Conservation (phyloP, 2,329 filamentous ascomycete genomes). For the Aureobasidium zeae region DNA sequence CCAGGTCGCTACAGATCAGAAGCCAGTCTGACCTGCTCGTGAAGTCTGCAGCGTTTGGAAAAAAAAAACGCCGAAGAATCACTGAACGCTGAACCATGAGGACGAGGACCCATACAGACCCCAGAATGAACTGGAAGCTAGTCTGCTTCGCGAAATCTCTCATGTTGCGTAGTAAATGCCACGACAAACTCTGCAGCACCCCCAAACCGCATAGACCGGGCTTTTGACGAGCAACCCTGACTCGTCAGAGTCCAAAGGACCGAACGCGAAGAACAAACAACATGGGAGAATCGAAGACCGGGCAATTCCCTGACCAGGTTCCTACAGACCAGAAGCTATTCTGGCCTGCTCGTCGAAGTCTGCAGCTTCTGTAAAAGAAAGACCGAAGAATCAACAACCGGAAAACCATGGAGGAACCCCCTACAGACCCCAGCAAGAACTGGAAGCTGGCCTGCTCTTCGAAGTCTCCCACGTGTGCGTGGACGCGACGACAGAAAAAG, state of each 20-base stretch:
- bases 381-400: background rate
- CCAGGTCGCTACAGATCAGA: too few species aligned
- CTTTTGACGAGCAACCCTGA: too few species aligned
- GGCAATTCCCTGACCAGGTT: background rate
- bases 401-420: background rate
- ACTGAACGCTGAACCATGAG: too few species aligned
- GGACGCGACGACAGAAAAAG: background rate
- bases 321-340: slow-evolving; percentile 2
- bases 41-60: too few species aligned
- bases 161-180: too few species aligned
- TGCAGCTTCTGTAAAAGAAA: background rate
- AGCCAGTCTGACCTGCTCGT: too few species aligned
- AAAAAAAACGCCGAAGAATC: too few species aligned
- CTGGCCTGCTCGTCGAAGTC: background rate
- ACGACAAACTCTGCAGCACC: too few species aligned
- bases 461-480: background rate
- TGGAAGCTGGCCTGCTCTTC: slow-evolving; percentile 5
- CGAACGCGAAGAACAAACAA: background rate
- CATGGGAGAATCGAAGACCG: background rate
- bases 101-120: too few species aligned
- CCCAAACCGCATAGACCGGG: too few species aligned
- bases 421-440: slow-evolving; percentile 6
- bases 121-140: too few species aligned
- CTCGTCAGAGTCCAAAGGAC: background rate
- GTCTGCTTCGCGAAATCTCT: too few species aligned